Evolutionary conservation across 2,329 filamentous ascomycete genomes (phyloP).

Genomic region (Epichloe uncinata): DNA sequence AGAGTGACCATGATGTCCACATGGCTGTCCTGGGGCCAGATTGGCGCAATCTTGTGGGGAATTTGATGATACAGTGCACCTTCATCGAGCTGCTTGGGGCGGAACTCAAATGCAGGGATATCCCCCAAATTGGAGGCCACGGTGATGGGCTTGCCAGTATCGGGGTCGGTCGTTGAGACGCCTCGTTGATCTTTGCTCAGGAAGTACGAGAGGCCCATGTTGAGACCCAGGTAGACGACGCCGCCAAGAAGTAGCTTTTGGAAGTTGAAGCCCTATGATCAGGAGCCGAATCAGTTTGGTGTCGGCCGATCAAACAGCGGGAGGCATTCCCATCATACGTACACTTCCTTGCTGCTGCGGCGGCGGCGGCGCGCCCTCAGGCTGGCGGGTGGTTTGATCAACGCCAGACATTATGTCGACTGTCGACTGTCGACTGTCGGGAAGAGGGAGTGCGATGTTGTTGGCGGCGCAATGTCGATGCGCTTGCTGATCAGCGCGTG

Average conservation of each 20-base stretch:
- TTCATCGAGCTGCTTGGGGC: constrained; percentile 46
- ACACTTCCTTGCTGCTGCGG: constrained; percentile 13
- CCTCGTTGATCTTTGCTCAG: constrained; percentile 33
- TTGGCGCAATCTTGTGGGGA: constrained; percentile 64
- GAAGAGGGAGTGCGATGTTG: not conserved
- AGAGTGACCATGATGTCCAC: constrained; percentile 80
- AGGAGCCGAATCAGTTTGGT: not conserved
- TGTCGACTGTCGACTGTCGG: not conserved
- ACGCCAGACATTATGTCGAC: constrained; percentile 1
- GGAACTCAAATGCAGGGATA: constrained; percentile 52
- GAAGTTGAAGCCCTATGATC: constrained; percentile 22
- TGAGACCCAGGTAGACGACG: constrained; percentile 45
- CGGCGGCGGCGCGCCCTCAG: constrained; percentile 11
- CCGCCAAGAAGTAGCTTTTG: constrained; percentile 38
- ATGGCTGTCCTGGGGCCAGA: constrained; percentile 69
- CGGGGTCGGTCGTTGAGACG: constrained; percentile 34
- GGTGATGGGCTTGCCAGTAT: constrained; percentile 35
- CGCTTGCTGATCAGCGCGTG: not conserved
- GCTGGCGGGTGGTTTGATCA: constrained; percentile 6
- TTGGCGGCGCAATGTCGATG: not conserved
- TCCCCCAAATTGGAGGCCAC: constrained; percentile 39
- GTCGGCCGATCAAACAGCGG: not conserved
- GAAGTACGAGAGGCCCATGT: constrained; percentile 42
- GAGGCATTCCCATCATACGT: not conserved
- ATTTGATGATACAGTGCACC: constrained; percentile 50